phyloP scores from a whole-genome alignment of 805 yeast genomes.

The Yamadazyma laniorum region DNA sequence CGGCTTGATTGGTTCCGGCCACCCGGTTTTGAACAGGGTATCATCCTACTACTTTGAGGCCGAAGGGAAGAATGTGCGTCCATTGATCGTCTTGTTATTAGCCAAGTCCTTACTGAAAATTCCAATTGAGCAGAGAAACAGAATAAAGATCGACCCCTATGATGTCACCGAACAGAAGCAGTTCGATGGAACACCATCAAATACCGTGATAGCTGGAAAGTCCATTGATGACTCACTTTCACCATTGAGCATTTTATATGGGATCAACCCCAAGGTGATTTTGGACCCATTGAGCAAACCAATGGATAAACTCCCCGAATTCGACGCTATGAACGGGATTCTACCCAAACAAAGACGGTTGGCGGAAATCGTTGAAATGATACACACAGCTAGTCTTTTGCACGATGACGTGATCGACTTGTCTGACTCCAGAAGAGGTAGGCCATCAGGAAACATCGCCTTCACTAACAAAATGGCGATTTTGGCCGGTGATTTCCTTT shows the following conservation, averaged over 20 bases:
- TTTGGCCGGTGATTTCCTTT: slow-evolving; percentile 90
- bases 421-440: slow-evolving; percentile 83
- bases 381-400: slow-evolving; percentile 91
- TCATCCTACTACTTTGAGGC: slow-evolving; percentile 94
- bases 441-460: slow-evolving; percentile 89
- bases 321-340: slow-evolving; percentile 65
- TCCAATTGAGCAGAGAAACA: slow-evolving; percentile 64
- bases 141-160: slow-evolving; percentile 57
- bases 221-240: slow-evolving; percentile 65
- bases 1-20: slow-evolving; percentile 83
- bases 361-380: slow-evolving; percentile 98
- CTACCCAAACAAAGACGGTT: slow-evolving; percentile 92
- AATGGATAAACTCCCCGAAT: slow-evolving; percentile 64
- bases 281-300: slow-evolving; percentile 83
- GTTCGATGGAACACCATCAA: slow-evolving; percentile 54
- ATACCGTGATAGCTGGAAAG: slow-evolving; percentile 57
- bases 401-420: slow-evolving; percentile 97
- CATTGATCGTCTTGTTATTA: slow-evolving; percentile 78
- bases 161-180: slow-evolving; percentile 70
- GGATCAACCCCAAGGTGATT: slow-evolving; percentile 80
- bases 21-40: slow-evolving; percentile 87
- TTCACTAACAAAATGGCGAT: slow-evolving; percentile 97
- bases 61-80: slow-evolving; percentile 94
- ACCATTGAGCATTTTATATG: slow-evolving; percentile 82
- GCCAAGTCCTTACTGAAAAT: slow-evolving; percentile 78